These are phyloP conservation scores for Debaryomycetaceae sp. DNA, from an alignment of 1,139 yeast species.

Conservation along the genomic window DNA sequence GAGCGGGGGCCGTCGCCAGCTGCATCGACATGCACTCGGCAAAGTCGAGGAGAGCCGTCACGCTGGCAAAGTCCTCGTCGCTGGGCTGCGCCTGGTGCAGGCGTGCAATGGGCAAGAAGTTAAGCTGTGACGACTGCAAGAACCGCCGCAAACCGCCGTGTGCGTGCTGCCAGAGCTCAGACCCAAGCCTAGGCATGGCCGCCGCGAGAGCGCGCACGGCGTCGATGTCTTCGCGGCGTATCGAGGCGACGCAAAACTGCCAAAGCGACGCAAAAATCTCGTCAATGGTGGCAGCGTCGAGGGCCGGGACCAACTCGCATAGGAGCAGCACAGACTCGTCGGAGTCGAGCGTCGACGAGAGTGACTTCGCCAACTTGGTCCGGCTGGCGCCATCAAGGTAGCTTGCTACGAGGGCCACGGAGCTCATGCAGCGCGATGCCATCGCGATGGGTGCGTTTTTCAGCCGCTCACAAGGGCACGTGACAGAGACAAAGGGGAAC, in stretches of 20 bases:
- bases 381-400: conserved; percentile 25
- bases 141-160: neutral
- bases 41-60: conserved; percentile 10
- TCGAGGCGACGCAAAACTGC: conserved; percentile 18
- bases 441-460: too few species aligned
- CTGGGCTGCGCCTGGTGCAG: conserved; percentile 1
- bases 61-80: conserved; percentile 6
- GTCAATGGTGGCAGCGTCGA: conserved; percentile 18
- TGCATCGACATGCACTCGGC: conserved; percentile 46
- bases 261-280: conserved; percentile 20
- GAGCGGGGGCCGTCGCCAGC: conserved; percentile 47
- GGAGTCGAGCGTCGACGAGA: conserved; percentile 9
- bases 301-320: conserved; percentile 30
- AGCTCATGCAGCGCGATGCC: too few species aligned
- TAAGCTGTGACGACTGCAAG: conserved; percentile 14
- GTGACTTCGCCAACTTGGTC: conserved; percentile 19
- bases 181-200: conserved; percentile 18
- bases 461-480: too few species aligned
- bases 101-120: conserved; percentile 16
- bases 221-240: conserved; percentile 9
- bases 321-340: conserved; percentile 12
- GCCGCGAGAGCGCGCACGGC: conserved; percentile 14
- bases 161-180: conserved; percentile 13
- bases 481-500: too few species aligned
- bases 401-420: conserved; percentile 25